Base-by-base conservation (phyloP, 1,284 basidiomycete species). In the Melampsora larici-populina region DNA sequence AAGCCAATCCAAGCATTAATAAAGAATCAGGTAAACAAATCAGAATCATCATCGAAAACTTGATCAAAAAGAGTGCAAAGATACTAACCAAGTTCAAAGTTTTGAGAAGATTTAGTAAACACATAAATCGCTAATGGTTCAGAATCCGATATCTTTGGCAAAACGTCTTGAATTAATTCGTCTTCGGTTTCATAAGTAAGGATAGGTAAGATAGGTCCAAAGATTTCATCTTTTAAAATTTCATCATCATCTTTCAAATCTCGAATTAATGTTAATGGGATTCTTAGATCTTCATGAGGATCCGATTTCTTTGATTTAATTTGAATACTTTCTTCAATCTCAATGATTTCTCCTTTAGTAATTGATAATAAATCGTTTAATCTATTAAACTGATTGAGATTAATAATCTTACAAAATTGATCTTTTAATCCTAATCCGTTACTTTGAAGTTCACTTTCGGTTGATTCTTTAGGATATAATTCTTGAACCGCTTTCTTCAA, bases 151-250 rank as follows among this genome's bases (percentile, higher is more conserved):
- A 84, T 83, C 80, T 85, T 81, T 62, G 83, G 70, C 51, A 84
- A 49, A 81, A 79, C 49, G 33, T 74, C 46, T 6, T 65, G 46
- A 43, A 84, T 80, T 2, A 82, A 83, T 15, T 80, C 71, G n/a
- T 43, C 64, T 9, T 74, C 33, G 15, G 63, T 18, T 21, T 74
- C 79, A 36, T 80, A 65, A 13, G 76, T 66, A 17, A 79, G 21
- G 76, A 86, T 81, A 29, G 85, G 85, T 5, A 86, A 80, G 43
- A 85, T 63, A 2, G 85, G 85, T 1, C 85, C 85, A 78, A 86
- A 86, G 80, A 86, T 82, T 81, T 86, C 85, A 29, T 83, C 84
- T 62, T 60, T 6, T 84, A 85, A 84, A 60, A 84, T 74, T 7
- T 81, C 58, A 72, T 86, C 85, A 65, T 83, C 81, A 0, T 65